phyloP scores from a whole-genome alignment of 495 filamentous ascomycete genomes.

The Aspergillus nanangensis region DNA sequence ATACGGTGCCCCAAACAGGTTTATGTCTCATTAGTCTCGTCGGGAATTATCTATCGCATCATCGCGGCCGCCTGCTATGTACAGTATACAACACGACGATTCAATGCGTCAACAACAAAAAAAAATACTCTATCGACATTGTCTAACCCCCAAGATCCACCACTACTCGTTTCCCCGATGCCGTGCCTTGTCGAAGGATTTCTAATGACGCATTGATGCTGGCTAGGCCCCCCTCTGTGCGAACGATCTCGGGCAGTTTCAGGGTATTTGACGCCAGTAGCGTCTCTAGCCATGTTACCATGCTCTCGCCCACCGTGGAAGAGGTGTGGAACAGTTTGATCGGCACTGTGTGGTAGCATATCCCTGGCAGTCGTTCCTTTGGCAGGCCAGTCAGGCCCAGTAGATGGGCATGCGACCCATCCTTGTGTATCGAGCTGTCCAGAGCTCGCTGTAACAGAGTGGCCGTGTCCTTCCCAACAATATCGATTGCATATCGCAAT shows the following conservation, averaged over 20 bases:
- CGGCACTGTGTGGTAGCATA: slow-evolving; percentile 56
- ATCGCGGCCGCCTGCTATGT: neutral
- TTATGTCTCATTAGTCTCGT: too few species aligned
- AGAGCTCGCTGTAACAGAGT: slow-evolving; percentile 45
- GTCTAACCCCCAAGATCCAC: slow-evolving; percentile 31
- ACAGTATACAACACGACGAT: neutral
- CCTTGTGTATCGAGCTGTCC: slow-evolving; percentile 17
- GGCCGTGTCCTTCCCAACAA: slow-evolving; percentile 55
- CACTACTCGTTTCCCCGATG: slow-evolving; percentile 56
- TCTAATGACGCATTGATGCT: slow-evolving; percentile 62
- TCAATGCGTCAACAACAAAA: neutral
- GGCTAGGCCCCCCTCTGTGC: slow-evolving; percentile 52
- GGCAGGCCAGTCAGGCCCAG: slow-evolving; percentile 61
- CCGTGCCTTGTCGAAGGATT: slow-evolving; percentile 49
- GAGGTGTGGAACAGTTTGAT: slow-evolving; percentile 67
- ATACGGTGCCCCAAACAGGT: too few species aligned
- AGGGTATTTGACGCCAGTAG: slow-evolving; percentile 46
- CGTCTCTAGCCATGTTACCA: slow-evolving; percentile 57
- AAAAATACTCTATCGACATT: neutral
- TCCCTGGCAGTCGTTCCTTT: slow-evolving; percentile 38
- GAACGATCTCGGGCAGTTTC: slow-evolving; percentile 53
- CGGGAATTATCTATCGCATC: too few species aligned
- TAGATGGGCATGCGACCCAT: slow-evolving; percentile 41
- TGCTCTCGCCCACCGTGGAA: slow-evolving; percentile 47
- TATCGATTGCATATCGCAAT: slow-evolving; percentile 60